Base-by-base conservation (phyloP, 768 basidiomycete species). In the Kwoniella botswanensis region DNA sequence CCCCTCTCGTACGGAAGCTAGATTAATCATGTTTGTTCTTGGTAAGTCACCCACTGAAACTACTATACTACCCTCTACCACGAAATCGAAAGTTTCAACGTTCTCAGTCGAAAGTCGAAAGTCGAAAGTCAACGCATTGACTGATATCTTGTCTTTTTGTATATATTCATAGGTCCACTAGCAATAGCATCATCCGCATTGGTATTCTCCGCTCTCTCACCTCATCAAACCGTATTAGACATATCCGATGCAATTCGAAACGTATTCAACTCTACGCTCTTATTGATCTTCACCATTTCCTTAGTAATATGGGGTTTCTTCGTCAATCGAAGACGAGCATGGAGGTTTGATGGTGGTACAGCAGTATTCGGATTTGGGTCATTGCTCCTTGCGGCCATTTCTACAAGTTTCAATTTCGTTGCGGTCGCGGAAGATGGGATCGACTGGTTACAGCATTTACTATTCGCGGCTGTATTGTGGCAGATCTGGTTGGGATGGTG, bases 311-410 rank as follows among this genome's bases (percentile, higher is more conserved):
- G 97, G 97, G 97, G 97, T 43, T 87, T 92, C 71, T 85, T 93
- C 68, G 88, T 98, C 74, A 98, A 98, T 80, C 89, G 94, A 24
- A 87, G 88, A 57, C 89, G 93, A 63, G 97, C 97, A 2, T 99
- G 97, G 97, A 89, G 96, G 44, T 92, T 91, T 0, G 96, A 98
- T 76, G 97, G 97, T 15, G 95, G 96, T 10, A 98, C 97, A 0
- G 94, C 94, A 0, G 92, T 90, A 0, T 99, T 99, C 77, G 97
- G 97, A 18, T 88, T 87, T 18, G 92, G 91, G 2, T 92, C 95
- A 0, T 87, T 98, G 68, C 76, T 87, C 1, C 87, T 99, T n/a
- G 94, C 96, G 12, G 77, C 94, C 60, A 84, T 91, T 53, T 91
- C 91, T 65, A 94, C 93, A 3, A 89, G 88, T 0, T 90, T 96